Conservation (phyloP, 768 basidiomycete species). For the Naganishia vishniacii region DNA sequence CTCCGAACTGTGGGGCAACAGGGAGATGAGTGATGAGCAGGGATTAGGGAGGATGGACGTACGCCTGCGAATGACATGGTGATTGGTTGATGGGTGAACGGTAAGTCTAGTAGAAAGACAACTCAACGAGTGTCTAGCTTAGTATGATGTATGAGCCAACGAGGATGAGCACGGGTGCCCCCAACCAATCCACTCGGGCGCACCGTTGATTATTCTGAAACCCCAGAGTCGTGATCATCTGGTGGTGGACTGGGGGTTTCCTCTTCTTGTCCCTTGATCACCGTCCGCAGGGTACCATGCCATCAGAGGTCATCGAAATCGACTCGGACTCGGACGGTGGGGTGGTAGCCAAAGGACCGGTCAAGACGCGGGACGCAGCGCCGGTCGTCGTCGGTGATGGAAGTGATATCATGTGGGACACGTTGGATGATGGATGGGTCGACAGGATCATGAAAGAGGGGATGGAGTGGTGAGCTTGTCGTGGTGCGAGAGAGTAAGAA, state of each 20-base stretch:
- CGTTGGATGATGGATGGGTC: slow-evolving; percentile 17
- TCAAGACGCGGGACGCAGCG: too few species aligned
- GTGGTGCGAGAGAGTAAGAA: neutral
- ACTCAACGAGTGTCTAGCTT: too few species aligned
- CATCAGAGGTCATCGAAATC: slow-evolving; percentile 11
- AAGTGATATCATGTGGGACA: slow-evolving; percentile 16
- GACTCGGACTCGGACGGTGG: slow-evolving; percentile 10
- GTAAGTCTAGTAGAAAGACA: neutral
- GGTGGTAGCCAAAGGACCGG: neutral
- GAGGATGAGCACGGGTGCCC: too few species aligned
- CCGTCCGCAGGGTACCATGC: neutral
- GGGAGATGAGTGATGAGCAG: neutral
- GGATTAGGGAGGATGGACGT: neutral
- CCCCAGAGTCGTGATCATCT: neutral
- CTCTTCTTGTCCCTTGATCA: neutral
- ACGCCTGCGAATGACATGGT: slow-evolving; percentile 16
- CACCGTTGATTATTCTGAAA: slow-evolving; percentile 8
- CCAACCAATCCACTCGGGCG: too few species aligned
- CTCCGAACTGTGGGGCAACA: neutral
- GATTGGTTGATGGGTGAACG: neutral
- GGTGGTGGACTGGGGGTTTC: neutral
- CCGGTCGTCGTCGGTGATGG: neutral
- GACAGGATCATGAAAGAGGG: slow-evolving; percentile 11
- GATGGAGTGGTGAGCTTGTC: neutral
- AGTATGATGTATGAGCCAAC: too few species aligned